Evolutionary conservation across 208 protist genomes (phyloP).

Genomic region (Trypanosoma scelopori): DNA sequence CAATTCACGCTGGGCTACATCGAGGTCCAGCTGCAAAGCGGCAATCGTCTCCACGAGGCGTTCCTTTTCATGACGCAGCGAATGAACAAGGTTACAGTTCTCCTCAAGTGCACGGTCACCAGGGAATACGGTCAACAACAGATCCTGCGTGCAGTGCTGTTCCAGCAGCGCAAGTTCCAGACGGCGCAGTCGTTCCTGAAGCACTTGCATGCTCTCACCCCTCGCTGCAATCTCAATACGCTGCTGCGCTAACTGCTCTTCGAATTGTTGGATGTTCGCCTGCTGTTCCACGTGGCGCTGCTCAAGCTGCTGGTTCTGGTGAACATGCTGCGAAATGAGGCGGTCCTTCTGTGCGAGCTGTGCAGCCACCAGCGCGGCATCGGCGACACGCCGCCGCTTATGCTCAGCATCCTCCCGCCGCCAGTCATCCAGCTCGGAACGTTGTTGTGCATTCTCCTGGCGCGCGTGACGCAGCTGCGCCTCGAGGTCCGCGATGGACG

Average conservation of each 20-base stretch:
- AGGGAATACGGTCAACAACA: conserved; percentile 60
- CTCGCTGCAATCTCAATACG: conserved; percentile 15
- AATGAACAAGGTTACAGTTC: conserved; percentile 26
- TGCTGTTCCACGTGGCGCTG: not conserved
- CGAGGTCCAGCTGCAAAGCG: conserved; percentile 13
- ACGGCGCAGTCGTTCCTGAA: conserved; percentile 30
- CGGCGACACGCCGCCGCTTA: conserved; percentile 5
- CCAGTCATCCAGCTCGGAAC: conserved; percentile 12
- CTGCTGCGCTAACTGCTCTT: conserved; percentile 1
- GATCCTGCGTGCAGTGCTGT: conserved; percentile 41
- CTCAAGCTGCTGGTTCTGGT: conserved; percentile 16
- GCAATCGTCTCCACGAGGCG: conserved; percentile 19
- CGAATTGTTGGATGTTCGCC: conserved; percentile 6
- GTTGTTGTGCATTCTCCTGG: not conserved
- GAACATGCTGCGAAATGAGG: conserved; percentile 21
- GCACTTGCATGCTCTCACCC: conserved; percentile 13
- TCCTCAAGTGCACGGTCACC: conserved; percentile 46
- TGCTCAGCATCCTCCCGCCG: not conserved
- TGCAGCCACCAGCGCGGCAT: not conserved
- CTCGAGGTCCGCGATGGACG: conserved; percentile 26
- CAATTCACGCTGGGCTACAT: conserved; percentile 3
- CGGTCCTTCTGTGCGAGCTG: conserved; percentile 19
- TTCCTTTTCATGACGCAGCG: conserved; percentile 16
- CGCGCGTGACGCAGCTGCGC: conserved; percentile 32
- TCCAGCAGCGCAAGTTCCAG: conserved; percentile 38